Evolutionary conservation across 345 rosid genomes (phyloP).

Genomic region (Orychophragmus violaceus): DNA sequence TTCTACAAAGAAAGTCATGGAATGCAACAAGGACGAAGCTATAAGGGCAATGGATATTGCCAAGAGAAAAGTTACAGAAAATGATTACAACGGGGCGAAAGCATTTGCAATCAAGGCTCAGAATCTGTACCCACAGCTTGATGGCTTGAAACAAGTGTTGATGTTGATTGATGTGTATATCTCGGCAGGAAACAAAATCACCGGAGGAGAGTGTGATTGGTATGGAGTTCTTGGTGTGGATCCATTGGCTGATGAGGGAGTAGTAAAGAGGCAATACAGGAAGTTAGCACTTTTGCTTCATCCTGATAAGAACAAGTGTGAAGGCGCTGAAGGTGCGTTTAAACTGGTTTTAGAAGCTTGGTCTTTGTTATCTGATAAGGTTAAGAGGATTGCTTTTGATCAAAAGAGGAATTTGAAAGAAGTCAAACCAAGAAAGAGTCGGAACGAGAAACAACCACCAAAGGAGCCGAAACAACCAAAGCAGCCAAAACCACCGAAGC

Average conservation of each 20-base stretch:
- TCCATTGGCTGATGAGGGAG: slow-evolving; percentile 53
- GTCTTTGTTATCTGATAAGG: slow-evolving; percentile 58
- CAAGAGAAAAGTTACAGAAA: not conserved
- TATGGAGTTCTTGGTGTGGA: slow-evolving; percentile 54
- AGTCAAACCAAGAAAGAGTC: not conserved
- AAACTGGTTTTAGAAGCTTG: slow-evolving; percentile 64
- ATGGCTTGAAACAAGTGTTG: slow-evolving; percentile 11
- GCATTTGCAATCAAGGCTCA: not conserved
- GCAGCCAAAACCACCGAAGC: not conserved
- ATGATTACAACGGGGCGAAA: slow-evolving; percentile 1
- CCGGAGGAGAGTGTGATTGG: slow-evolving; percentile 50
- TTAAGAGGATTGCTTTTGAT: slow-evolving; percentile 55
- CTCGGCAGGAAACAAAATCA: not conserved
- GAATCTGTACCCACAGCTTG: slow-evolving; percentile 16
- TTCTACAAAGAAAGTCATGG: no score
- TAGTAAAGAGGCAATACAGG: slow-evolving; percentile 51
- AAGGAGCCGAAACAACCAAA: not conserved
- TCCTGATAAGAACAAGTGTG: slow-evolving; percentile 76
- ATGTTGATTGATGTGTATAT: not conserved
- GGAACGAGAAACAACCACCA: not conserved
- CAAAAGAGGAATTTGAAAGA: slow-evolving; percentile 30
- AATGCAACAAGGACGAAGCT: not conserved
- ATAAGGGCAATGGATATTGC: slow-evolving; percentile 4
- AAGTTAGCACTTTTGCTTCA: slow-evolving; percentile 67
- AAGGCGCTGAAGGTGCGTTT: slow-evolving; percentile 78